A percentile compares a stretch with the other conserved stretches of the same genome.
These are phyloP conservation scores for Magnolia changhungtana DNA, from an alignment of 164 flowering plant genomes.

Conservation along the genomic window DNA sequence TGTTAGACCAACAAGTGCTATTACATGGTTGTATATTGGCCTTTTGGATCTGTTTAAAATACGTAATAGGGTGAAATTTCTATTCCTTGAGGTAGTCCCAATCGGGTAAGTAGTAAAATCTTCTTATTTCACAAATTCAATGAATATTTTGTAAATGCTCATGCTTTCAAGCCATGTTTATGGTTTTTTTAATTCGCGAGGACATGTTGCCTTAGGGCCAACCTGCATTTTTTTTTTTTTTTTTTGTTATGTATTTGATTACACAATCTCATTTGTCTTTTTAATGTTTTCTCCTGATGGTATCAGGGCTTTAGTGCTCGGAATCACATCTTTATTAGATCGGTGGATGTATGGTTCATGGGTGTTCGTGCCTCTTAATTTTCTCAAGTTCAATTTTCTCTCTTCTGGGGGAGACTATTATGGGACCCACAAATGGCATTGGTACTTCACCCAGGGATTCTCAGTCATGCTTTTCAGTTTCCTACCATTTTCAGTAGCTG, in stretches of 20 bases:
- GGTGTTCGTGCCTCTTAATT: constrained; percentile 85
- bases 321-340: constrained; percentile 59
- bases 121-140: background rate
- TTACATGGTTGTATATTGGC: constrained; percentile 87
- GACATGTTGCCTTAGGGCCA: background rate
- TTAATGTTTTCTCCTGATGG: constrained; percentile 1
- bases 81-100: constrained; percentile 62
- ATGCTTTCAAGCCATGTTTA: background rate
- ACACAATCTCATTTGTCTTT: background rate
- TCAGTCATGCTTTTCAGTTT: constrained; percentile 75
- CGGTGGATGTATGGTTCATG: constrained; percentile 73
- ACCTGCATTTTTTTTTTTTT: background rate
- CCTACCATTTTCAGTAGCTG: constrained; percentile 60
- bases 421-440: constrained; percentile 94
- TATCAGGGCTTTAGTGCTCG: constrained; percentile 65
- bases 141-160: no score
- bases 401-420: constrained; percentile 93
- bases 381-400: constrained; percentile 83
- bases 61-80: constrained; percentile 45
- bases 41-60: constrained; percentile 55
- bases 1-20: constrained; percentile 91
- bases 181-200: background rate
- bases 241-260: background rate
- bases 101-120: constrained; percentile 61
- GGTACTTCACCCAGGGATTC: constrained; percentile 92